A percentile compares a stretch with the other conserved stretches of the same genome.
Evolutionary conservation across 306 rosid species (phyloP).

Genomic region (Lathyrus oleraceus): DNA sequence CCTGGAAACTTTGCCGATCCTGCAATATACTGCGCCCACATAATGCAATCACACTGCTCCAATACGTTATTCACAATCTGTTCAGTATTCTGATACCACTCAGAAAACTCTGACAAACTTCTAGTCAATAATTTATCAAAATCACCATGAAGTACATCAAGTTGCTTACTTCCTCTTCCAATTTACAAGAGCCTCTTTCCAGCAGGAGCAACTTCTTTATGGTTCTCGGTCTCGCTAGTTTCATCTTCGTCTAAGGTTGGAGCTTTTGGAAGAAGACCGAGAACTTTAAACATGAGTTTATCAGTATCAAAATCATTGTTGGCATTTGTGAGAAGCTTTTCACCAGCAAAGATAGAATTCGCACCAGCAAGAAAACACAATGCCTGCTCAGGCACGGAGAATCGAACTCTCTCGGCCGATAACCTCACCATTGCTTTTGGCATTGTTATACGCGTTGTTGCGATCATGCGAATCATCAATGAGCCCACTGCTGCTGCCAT

Average conservation of each 20-base stretch:
- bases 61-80: too few species aligned
- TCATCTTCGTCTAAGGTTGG: conserved; percentile 41
- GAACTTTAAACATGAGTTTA: conserved; percentile 62
- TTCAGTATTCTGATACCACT: too few species aligned
- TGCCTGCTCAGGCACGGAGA: conserved; percentile 95
- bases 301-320: conserved; percentile 94
- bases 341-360: conserved; percentile 95
- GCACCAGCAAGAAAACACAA: conserved; percentile 95
- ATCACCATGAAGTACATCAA: too few species aligned
- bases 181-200: too few species aligned
- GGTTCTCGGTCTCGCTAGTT: conserved; percentile 31
- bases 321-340: conserved; percentile 88
- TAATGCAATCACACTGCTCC: too few species aligned
- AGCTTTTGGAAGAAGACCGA: conserved; percentile 53
- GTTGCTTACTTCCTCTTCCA: too few species aligned
- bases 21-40: too few species aligned
- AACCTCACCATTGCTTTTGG: conserved; percentile 95
- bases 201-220: conserved; percentile 47
- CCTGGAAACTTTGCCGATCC: too few species aligned
- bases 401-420: conserved; percentile 92
- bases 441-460: conserved; percentile 84
- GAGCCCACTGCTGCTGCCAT: too few species aligned
- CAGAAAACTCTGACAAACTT: too few species aligned
- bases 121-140: too few species aligned
- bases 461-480: conserved; percentile 98